Conservation (phyloP, 163 green algal genomes). For the Scenedesmus sp. region DNA sequence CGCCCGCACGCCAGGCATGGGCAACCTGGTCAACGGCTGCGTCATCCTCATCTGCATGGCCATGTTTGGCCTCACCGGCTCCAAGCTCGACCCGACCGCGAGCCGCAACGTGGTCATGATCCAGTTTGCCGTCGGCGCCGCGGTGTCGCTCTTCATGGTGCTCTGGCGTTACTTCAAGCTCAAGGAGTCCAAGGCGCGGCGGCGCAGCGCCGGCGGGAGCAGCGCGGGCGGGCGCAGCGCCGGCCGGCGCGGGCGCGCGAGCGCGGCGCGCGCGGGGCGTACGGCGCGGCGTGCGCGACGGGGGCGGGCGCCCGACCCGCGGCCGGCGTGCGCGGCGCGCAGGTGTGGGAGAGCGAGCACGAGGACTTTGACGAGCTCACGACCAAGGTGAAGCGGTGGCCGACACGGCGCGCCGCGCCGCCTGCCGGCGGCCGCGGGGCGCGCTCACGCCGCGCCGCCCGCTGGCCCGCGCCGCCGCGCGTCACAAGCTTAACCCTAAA, state of each 20-base stretch:
- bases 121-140: constrained; percentile 47
- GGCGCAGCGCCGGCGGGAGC: not conserved
- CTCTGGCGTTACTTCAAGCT: constrained; percentile 40
- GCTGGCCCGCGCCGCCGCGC: no score
- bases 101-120: constrained; percentile 34
- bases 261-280: no score
- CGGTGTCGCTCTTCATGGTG: constrained; percentile 40
- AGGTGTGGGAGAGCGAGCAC: constrained; percentile 40
- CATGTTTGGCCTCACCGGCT: constrained; percentile 45
- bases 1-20: constrained; percentile 61
- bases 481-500: no score
- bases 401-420: no score
- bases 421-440: no score
- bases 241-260: not conserved
- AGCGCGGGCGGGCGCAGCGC: no score
- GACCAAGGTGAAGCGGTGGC: no score
- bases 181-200: constrained; percentile 40
- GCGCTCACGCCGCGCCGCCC: no score
- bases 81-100: not conserved
- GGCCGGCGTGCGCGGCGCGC: not conserved
- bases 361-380: constrained; percentile 24
- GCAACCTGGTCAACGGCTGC: constrained; percentile 71
- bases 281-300: no score
- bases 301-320: not conserved
- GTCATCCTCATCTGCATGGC: constrained; percentile 68